phyloP scores from a whole-genome alignment of 306 rosid species.

The Lathyrus sativus region DNA sequence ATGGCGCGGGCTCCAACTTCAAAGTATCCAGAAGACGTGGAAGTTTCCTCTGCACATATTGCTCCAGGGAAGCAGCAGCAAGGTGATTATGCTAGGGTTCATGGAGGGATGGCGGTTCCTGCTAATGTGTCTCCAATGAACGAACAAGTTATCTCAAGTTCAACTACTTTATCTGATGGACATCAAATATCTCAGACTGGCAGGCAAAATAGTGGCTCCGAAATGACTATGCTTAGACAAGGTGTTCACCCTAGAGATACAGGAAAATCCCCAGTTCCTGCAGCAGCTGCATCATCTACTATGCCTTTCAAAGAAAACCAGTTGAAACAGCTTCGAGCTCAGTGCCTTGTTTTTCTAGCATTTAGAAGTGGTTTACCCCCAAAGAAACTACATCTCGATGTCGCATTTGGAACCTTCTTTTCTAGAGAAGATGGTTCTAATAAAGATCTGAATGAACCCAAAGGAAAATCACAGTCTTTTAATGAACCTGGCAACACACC shows the following conservation, averaged over 20 bases:
- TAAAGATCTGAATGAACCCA: too few relatives aligned
- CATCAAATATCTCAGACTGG: slow-evolving; percentile 67
- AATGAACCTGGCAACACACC: slow-evolving; percentile 57
- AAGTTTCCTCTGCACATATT: slow-evolving; percentile 57
- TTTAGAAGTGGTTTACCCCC: slow-evolving; percentile 95
- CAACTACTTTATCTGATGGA: slow-evolving; percentile 55
- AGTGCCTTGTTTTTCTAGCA: slow-evolving; percentile 98
- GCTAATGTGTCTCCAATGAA: slow-evolving; percentile 54
- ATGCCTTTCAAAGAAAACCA: slow-evolving; percentile 93
- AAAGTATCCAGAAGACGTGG: slow-evolving; percentile 62
- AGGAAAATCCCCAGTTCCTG: slow-evolving; percentile 71
- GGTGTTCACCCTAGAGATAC: slow-evolving; percentile 69
- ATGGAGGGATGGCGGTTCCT: slow-evolving; percentile 57
- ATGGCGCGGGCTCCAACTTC: slow-evolving; percentile 48
- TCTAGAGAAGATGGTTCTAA: slow-evolving; percentile 79
- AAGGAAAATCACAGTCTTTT: slow-evolving; percentile 63
- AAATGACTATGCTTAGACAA: too few relatives aligned
- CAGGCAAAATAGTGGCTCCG: too few relatives aligned
- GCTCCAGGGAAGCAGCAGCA: slow-evolving; percentile 51
- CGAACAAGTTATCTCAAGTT: slow-evolving; percentile 59
- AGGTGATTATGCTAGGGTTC: slow-evolving; percentile 73
- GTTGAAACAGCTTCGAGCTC: slow-evolving; percentile 97
- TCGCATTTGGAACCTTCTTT: slow-evolving; percentile 78
- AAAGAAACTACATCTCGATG: slow-evolving; percentile 96
- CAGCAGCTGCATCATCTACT: slow-evolving; percentile 44